A percentile compares a stretch with the other conserved stretches of the same genome.
Conservation (phyloP, 495 filamentous ascomycete genomes). For the Barbatosphaeria neglecta region DNA sequence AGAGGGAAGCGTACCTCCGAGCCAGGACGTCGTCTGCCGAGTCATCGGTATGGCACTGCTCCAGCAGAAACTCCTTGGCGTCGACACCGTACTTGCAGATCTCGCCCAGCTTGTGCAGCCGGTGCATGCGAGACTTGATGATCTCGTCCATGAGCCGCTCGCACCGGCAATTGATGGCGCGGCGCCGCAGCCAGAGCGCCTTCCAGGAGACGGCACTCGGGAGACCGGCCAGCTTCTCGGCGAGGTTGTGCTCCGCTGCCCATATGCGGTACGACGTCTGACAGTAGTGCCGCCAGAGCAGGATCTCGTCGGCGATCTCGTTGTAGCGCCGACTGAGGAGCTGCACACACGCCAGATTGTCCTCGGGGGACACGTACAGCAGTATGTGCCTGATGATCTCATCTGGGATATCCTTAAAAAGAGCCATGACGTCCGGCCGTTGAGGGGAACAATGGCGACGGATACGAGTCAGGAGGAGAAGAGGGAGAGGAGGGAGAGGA, state of each 20-base stretch:
- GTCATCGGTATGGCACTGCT: conserved; percentile 47
- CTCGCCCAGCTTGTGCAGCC: conserved; percentile 54
- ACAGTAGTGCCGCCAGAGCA: conserved; percentile 76
- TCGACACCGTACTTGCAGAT: conserved; percentile 71
- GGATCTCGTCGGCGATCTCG: conserved; percentile 51
- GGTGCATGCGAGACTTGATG: conserved; percentile 51
- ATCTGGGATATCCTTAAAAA: conserved; percentile 45
- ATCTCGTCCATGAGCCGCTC: conserved; percentile 54
- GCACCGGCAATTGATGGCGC: conserved; percentile 41
- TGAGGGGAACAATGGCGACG: too few species aligned
- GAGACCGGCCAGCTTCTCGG: conserved; percentile 34
- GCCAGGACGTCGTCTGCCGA: conserved; percentile 65
- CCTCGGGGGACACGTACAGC: conserved; percentile 43
- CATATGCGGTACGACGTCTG: conserved; percentile 55
- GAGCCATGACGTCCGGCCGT: too few species aligned
- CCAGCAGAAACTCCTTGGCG: conserved; percentile 72
- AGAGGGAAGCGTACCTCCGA: conserved; percentile 65
- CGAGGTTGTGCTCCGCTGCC: conserved; percentile 54
- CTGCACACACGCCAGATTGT: conserved; percentile 38
- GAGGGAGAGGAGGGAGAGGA: too few species aligned
- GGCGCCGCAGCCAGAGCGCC: conserved; percentile 50
- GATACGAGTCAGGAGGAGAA: too few species aligned
- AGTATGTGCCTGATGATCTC: conserved; percentile 66
- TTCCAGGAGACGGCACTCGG: conserved; percentile 67
- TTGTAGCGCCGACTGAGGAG: conserved; percentile 52